phyloP scores from a whole-genome alignment of 2,329 filamentous ascomycete species.

The Colletotrichum chrysophilum region DNA sequence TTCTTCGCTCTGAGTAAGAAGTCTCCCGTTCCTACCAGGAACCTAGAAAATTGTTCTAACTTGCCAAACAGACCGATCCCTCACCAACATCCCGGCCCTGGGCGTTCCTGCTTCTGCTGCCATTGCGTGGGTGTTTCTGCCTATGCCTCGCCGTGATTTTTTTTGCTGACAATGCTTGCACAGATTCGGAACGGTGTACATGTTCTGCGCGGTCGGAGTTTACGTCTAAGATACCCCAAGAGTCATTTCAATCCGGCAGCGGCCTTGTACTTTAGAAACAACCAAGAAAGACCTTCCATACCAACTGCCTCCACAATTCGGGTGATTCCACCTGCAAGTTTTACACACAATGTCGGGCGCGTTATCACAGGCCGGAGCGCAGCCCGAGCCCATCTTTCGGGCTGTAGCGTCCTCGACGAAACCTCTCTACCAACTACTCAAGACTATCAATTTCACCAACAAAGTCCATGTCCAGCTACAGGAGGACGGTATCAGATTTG shows the following conservation, averaged over 20 bases:
- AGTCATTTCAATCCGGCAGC: conserved; percentile 26
- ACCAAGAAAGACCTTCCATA: conserved; percentile 15
- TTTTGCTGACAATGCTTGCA: not conserved
- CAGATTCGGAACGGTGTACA: conserved; percentile 94
- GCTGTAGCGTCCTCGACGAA: conserved; percentile 80
- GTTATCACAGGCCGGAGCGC: conserved; percentile 23
- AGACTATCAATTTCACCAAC: conserved; percentile 64
- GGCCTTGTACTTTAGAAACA: conserved; percentile 25
- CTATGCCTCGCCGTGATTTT: conserved; percentile 1
- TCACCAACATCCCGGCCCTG: conserved; percentile 76
- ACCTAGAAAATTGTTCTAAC: conserved; percentile 25
- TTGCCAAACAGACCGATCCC: conserved; percentile 72
- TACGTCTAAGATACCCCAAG: conserved; percentile 79
- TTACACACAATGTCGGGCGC: conserved; percentile 25
- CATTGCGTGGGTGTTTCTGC: conserved; percentile 73
- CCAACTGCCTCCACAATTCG: not conserved
- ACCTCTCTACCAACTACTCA: conserved; percentile 70
- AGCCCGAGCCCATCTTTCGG: conserved; percentile 64
- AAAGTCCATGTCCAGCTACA: conserved; percentile 75
- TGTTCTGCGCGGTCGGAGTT: conserved; percentile 98
- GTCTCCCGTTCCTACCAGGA: not conserved
- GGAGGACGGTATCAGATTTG: conserved; percentile 84
- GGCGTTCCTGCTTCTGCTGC: conserved; percentile 88
- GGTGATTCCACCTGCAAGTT: conserved; percentile 1
- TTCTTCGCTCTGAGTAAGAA: conserved; percentile 84